Evolutionary conservation across 2,329 filamentous ascomycete genomes (phyloP).

Genomic region (Leptoxyphium fumago): DNA sequence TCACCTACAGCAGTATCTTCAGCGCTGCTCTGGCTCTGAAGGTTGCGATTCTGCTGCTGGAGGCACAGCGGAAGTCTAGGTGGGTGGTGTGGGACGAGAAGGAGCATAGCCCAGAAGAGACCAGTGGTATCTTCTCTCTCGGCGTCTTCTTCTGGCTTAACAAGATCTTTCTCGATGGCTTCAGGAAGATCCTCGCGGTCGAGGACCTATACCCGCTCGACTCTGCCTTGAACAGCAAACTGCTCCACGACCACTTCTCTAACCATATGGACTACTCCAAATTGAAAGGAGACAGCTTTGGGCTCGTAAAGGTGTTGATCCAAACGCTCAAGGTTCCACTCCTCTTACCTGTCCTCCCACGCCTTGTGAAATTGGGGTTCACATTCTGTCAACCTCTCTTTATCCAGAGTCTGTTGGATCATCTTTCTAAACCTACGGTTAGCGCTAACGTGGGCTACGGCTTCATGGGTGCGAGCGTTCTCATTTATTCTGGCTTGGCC

Average conservation of each 20-base stretch:
- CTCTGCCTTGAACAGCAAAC: background rate
- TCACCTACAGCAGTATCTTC: background rate
- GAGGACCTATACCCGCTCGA: background rate
- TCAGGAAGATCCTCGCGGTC: background rate
- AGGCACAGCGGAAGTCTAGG: background rate
- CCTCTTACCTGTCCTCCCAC: background rate
- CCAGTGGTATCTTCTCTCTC: background rate
- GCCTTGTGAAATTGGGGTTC: background rate
- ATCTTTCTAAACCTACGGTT: background rate
- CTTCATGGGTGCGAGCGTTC: background rate
- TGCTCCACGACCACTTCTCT: background rate
- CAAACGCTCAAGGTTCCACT: background rate
- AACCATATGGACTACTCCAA: background rate
- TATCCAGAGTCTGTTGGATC: background rate
- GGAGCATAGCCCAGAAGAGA: background rate
- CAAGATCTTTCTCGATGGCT: background rate
- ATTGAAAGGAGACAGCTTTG: background rate
- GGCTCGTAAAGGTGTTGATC: background rate
- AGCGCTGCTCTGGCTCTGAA: background rate
- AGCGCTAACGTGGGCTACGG: background rate
- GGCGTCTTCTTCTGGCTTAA: background rate
- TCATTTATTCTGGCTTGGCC: background rate
- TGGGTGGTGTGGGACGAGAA: background rate
- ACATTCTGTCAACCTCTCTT: background rate
- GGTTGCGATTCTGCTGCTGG: background rate